A percentile compares a stretch with the other conserved stretches of the same genome.
phyloP scores from a whole-genome alignment of 1,284 basidiomycete species.

The Hemileia vastatrix region DNA sequence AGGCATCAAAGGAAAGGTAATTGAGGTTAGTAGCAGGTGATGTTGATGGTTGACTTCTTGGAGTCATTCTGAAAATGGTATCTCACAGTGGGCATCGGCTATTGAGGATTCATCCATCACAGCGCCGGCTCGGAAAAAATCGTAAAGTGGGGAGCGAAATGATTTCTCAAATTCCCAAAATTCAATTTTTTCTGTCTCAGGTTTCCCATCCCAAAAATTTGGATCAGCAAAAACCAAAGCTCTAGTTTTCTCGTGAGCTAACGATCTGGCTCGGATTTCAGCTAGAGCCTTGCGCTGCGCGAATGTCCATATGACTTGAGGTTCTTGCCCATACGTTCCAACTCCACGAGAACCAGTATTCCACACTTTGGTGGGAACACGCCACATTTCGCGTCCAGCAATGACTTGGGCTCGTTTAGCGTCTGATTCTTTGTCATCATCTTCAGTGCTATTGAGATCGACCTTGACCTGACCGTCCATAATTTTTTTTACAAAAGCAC shows the following conservation, averaged over 20 bases:
- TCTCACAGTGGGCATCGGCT: constrained; percentile 16
- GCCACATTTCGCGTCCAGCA: constrained; percentile 13
- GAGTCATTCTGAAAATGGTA: not conserved
- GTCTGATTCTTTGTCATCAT: not conserved
- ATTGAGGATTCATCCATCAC: constrained; percentile 16
- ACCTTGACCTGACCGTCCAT: no score
- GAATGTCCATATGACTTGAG: constrained; percentile 5
- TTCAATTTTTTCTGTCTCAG: no score
- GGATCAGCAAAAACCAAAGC: constrained; percentile 10
- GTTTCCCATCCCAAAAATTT: constrained; percentile 24
- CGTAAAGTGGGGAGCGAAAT: constrained; percentile 15
- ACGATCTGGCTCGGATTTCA: constrained; percentile 6
- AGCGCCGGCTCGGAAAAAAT: constrained; percentile 17
- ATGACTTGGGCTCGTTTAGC: not conserved
- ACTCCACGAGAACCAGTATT: constrained; percentile 18
- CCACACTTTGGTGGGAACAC: constrained; percentile 9
- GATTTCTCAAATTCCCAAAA: constrained; percentile 23
- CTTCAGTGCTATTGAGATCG: constrained; percentile 2
- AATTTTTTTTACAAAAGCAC: constrained; percentile 12
- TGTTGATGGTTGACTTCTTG: not conserved
- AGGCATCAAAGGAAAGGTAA: not conserved
- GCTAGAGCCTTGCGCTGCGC: constrained; percentile 14
- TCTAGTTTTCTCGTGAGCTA: constrained; percentile 18
- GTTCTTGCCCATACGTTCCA: constrained; percentile 18
- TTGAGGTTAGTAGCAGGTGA: not conserved